Conservation (phyloP, 192 early-diverging fungal species). For the Podila verticillata region DNA sequence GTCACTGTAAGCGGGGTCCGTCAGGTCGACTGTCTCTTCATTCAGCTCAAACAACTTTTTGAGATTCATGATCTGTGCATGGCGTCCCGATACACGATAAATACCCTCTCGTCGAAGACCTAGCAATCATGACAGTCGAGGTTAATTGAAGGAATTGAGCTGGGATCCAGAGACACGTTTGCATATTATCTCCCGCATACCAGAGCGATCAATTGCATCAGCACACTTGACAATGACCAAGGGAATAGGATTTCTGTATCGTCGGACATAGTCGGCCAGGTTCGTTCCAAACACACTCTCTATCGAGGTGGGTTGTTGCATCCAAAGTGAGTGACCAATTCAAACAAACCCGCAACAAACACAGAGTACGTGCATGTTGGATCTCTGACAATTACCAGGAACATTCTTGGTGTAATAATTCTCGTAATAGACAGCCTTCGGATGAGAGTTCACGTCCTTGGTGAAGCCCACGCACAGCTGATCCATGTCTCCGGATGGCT, state of each 20-base stretch:
- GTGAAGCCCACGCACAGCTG: slow-evolving; percentile 31
- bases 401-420: slow-evolving; percentile 27
- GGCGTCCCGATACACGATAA: slow-evolving; percentile 45
- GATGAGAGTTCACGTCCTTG: slow-evolving; percentile 43
- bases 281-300: slow-evolving; percentile 37
- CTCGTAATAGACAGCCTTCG: slow-evolving; percentile 34
- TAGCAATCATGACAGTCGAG: background rate
- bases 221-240: slow-evolving; percentile 39
- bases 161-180: too few relatives aligned
- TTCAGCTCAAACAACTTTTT: slow-evolving; percentile 35
- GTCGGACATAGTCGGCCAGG: slow-evolving; percentile 29
- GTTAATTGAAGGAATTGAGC: background rate
- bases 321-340: too few relatives aligned
- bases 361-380: too few relatives aligned
- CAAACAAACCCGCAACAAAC: too few relatives aligned
- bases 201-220: slow-evolving; percentile 42
- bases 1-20: slow-evolving; percentile 41
- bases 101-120: slow-evolving; percentile 38
- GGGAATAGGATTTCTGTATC: slow-evolving; percentile 29
- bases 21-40: slow-evolving; percentile 36
- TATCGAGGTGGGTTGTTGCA: too few relatives aligned
- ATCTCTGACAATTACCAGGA: too few relatives aligned
- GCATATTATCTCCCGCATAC: background rate
- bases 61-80: slow-evolving; percentile 42
- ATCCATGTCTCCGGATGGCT: slow-evolving; percentile 33